Conservation (phyloP, 345 rosid species). For the Mercurialis annua region DNA sequence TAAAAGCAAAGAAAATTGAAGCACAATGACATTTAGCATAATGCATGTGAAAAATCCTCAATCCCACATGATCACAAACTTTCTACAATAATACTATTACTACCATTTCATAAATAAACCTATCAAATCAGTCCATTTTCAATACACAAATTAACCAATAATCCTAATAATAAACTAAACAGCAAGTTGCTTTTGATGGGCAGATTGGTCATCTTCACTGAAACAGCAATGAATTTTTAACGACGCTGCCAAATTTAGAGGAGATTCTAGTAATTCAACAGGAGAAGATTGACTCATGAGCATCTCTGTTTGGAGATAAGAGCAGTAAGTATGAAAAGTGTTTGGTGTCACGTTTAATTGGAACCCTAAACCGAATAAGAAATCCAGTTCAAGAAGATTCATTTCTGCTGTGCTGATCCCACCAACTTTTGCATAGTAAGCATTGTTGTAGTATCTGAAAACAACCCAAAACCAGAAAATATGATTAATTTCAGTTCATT, state of each 20-base stretch:
- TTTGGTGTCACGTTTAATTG: conserved; percentile 57
- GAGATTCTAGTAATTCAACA: conserved; percentile 13
- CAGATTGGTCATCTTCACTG: conserved; percentile 46
- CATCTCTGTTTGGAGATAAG: conserved; percentile 50
- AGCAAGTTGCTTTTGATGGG: conserved; percentile 41
- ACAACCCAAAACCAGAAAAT: background rate
- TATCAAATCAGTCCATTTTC: background rate
- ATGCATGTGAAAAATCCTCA: background rate
- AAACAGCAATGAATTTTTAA: conserved; percentile 30
- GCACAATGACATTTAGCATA: too few relatives aligned
- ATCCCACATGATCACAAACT: conserved; percentile 8
- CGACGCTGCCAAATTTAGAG: conserved; percentile 16
- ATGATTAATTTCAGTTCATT: background rate
- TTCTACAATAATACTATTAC: conserved; percentile 8
- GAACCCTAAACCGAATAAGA: conserved; percentile 64
- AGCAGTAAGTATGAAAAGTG: conserved; percentile 48
- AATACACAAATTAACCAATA: background rate
- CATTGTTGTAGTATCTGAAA: conserved; percentile 59
- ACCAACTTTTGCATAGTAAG: conserved; percentile 63
- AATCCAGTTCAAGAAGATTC: conserved; percentile 73
- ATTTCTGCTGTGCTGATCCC: conserved; percentile 69
- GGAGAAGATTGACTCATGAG: conserved; percentile 39
- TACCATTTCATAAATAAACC: too few relatives aligned
- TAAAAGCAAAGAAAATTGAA: too few relatives aligned
- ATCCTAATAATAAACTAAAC: conserved; percentile 22